Evolutionary conservation across 805 yeast species (phyloP), one percentile per base, ranked within the genome.

Genomic region (Lipomyces japonicus): DNA sequence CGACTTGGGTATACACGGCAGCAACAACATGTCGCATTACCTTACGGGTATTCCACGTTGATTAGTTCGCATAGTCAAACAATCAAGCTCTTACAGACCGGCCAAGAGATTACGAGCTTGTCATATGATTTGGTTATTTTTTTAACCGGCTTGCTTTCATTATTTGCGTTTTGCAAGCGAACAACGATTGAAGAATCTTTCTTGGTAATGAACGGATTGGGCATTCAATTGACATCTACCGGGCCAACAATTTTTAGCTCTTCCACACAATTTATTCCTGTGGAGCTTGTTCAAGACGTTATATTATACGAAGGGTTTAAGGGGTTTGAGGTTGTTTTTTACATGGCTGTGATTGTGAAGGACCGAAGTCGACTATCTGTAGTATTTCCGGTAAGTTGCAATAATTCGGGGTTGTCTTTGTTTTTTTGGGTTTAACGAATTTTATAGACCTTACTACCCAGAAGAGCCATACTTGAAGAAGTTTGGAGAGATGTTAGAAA

Each of bases 231-330:
- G 1, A 59, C 71, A 14, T 57, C 55, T 72, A 46, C 85, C 84
- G 1, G 57, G 68, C 1, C 59, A 59, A 10, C 68, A 68, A 38
- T 61, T n/a, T 36, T 52, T 34, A 40, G 46, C 23, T 39, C 42
- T 14, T 28, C 53, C 2, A 37, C 51, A 10, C 44, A 48, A 22
- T 76, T 76, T 56, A 68, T 76, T 26, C 78, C 79, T 2, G 60
- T 69, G 9, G 68, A 67, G 22, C 69, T 71, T 48, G 71, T 75
- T 50, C 72, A 75, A 12, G 79, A 76, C 57, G 63, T 76, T 19
- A 76, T 76, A 4, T 68, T 76, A 19, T 77, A 75, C 58, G 80
- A 76, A 57, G 80, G 78, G 2, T 75, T 76, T 58, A 72, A 69
- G 48, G 74, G 76, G 3, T 74, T 73, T 57, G 76, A 76, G 32